These are phyloP conservation scores for Auriculariales sp. DNA, from an alignment of 768 basidiomycete species.

Conservation along the genomic window DNA sequence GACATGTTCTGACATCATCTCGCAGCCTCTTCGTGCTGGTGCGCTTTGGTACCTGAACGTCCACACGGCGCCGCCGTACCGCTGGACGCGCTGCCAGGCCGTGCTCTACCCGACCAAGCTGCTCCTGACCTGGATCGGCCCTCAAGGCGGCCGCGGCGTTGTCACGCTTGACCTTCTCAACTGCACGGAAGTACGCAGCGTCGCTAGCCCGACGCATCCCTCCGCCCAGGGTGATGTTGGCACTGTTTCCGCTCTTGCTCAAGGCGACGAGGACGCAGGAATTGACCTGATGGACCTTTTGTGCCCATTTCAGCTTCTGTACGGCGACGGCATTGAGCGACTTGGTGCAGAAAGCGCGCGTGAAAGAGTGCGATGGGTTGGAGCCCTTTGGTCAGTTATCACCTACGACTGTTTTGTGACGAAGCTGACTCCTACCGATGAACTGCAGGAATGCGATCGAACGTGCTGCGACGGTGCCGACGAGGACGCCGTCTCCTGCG, in stretches of 20 bases:
- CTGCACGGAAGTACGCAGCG: slow-evolving; percentile 73
- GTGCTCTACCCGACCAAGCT: slow-evolving; percentile 74
- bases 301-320: slow-evolving; percentile 84
- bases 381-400: slow-evolving; percentile 61
- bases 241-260: slow-evolving; percentile 59
- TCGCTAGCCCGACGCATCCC: slow-evolving; percentile 69
- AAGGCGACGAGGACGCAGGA: slow-evolving; percentile 27
- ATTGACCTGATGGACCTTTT: slow-evolving; percentile 48
- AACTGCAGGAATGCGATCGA: slow-evolving; percentile 61
- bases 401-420: slow-evolving; percentile 1
- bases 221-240: slow-evolving; percentile 77
- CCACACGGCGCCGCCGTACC: slow-evolving; percentile 62
- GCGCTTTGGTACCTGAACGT: slow-evolving; percentile 88
- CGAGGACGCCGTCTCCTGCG: slow-evolving; percentile 31
- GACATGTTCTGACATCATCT: neutral
- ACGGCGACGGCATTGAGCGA: slow-evolving; percentile 79
- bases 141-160: slow-evolving; percentile 69
- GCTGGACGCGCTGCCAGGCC: slow-evolving; percentile 72
- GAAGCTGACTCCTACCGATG: neutral
- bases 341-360: slow-evolving; percentile 78
- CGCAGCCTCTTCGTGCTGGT: slow-evolving; percentile 77
- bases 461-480: slow-evolving; percentile 37
- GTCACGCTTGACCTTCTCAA: slow-evolving; percentile 79
- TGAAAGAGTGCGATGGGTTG: slow-evolving; percentile 84
- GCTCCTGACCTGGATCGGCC: slow-evolving; percentile 74